phyloP scores from a whole-genome alignment of 495 filamentous ascomycete species.

The Penicillium ochrochloron region DNA sequence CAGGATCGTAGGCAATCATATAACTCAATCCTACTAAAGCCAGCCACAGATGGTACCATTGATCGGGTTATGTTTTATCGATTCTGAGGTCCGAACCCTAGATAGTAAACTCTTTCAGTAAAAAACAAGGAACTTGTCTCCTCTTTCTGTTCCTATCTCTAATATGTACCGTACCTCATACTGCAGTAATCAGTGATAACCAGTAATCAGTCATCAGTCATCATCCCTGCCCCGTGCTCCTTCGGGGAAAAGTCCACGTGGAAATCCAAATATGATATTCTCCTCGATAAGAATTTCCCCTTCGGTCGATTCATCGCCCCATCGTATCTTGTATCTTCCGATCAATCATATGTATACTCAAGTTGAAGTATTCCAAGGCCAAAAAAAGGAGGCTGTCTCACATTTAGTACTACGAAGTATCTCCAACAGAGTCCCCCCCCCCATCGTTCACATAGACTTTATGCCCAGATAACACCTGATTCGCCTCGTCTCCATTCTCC shows the following conservation, averaged over 20 bases:
- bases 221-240: not conserved
- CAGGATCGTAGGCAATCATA: not conserved
- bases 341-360: too few relatives aligned
- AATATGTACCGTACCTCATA: too few relatives aligned
- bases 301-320: not conserved
- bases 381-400: conserved; percentile 1
- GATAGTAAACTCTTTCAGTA: not conserved
- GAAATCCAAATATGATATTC: not conserved
- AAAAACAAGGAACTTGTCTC: not conserved
- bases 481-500: conserved; percentile 4
- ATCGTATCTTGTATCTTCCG: too few relatives aligned
- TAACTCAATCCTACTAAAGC: not conserved
- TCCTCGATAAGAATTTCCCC: conserved; percentile 10
- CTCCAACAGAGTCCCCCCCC: not conserved
- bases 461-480: conserved; percentile 2
- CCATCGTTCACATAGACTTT: conserved; percentile 4
- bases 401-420: too few relatives aligned
- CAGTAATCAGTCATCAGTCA: too few relatives aligned
- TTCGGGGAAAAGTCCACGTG: conserved; percentile 7
- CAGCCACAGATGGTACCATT: not conserved
- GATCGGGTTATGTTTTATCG: not conserved
- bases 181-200: too few relatives aligned
- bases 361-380: not conserved
- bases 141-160: not conserved
- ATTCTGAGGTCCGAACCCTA: not conserved